Evolutionary conservation across 2,329 filamentous ascomycete genomes (phyloP).

Genomic region (Fusarium paranaense): DNA sequence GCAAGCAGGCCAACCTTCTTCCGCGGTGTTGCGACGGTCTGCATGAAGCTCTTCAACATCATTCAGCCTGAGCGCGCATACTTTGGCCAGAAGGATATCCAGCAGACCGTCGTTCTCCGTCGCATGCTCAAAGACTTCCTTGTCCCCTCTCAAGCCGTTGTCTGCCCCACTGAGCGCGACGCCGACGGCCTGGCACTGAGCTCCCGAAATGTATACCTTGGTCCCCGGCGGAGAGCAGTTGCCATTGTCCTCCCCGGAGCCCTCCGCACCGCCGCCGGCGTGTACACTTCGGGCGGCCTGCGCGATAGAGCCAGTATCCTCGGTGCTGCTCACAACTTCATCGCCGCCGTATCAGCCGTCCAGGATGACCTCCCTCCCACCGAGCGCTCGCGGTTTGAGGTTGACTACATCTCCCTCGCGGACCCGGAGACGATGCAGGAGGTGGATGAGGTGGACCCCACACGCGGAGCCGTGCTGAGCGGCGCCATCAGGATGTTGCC

Average conservation of each 20-base stretch:
- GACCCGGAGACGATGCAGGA: slow-evolving; percentile 88
- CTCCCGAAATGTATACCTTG: slow-evolving; percentile 94
- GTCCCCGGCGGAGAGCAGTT: slow-evolving; percentile 75
- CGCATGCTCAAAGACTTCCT: slow-evolving; percentile 91
- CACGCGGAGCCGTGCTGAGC: slow-evolving; percentile 84
- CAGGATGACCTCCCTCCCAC: slow-evolving; percentile 71
- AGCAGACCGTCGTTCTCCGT: slow-evolving; percentile 92
- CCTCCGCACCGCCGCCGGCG: slow-evolving; percentile 75
- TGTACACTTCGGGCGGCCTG: slow-evolving; percentile 65
- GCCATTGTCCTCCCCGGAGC: slow-evolving; percentile 79
- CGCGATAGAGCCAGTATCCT: slow-evolving; percentile 75
- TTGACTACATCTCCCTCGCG: slow-evolving; percentile 93
- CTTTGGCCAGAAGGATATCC: slow-evolving; percentile 98
- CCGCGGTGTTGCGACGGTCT: slow-evolving; percentile 93
- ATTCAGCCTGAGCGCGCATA: slow-evolving; percentile 77
- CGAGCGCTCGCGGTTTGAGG: slow-evolving; percentile 78
- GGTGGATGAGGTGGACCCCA: slow-evolving; percentile 75
- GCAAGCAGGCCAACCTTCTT: slow-evolving; percentile 93
- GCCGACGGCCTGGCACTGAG: slow-evolving; percentile 88
- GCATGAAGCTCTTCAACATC: slow-evolving; percentile 77
- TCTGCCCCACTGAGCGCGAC: slow-evolving; percentile 82
- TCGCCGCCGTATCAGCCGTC: slow-evolving; percentile 64
- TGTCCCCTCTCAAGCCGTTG: slow-evolving; percentile 77
- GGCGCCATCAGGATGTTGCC: slow-evolving; percentile 92
- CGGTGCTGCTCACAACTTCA: slow-evolving; percentile 73